Percentiles rank a stretch among this genome's conserved stretches.
phyloP scores from a whole-genome alignment of 306 rosid genomes.

The Prinsepia uniflora region DNA sequence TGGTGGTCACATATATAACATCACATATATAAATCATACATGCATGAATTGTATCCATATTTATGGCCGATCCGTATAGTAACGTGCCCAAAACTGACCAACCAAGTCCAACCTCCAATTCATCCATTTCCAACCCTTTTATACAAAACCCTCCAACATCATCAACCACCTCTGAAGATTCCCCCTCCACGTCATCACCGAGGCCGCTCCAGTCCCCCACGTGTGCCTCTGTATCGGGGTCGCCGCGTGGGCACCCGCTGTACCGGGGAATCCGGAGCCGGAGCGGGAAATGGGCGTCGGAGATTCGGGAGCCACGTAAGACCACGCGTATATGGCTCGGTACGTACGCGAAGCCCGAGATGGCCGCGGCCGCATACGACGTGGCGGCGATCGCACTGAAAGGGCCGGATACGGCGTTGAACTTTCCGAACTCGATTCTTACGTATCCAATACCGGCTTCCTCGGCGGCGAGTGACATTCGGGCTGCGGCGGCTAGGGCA shows the following conservation, averaged over 20 bases:
- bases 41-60: not conserved
- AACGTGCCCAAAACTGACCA: conserved; percentile 5
- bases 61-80: conserved; percentile 3
- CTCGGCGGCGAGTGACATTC: conserved; percentile 55
- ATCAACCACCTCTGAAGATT: not conserved
- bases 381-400: conserved; percentile 85
- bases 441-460: conserved; percentile 70
- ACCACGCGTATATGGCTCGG: conserved; percentile 92
- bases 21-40: not conserved
- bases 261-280: conserved; percentile 70
- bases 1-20: not conserved
- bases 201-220: conserved; percentile 22
- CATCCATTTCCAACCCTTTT: not conserved
- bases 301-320: conserved; percentile 90
- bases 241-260: conserved; percentile 24
- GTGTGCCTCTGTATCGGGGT: conserved; percentile 18
- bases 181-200: not conserved
- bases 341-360: conserved; percentile 68
- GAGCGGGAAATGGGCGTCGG: conserved; percentile 95
- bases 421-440: conserved; percentile 52
- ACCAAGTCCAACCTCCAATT: not conserved
- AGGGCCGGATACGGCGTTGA: conserved; percentile 60
- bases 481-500: conserved; percentile 74
- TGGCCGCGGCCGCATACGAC: conserved; percentile 96
- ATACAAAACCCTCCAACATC: not conserved